Percentiles rank a stretch among this genome's conserved stretches.
These are phyloP conservation scores for Colletotrichum sp. DNA, from an alignment of 2,329 filamentous ascomycete species.

Conservation along the genomic window DNA sequence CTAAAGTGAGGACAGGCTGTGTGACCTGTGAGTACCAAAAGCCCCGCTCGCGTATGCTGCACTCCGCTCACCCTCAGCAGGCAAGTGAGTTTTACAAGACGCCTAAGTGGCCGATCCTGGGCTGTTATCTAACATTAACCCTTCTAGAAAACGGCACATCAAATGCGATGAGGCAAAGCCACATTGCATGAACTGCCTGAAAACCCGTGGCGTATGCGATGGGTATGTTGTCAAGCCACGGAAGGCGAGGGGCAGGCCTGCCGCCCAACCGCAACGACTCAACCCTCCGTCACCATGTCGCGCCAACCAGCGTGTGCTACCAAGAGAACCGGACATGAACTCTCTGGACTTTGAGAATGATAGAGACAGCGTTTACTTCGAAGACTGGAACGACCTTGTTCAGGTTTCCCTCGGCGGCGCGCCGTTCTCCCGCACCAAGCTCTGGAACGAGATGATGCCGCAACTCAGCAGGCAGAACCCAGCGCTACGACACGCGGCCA, in stretches of 20 bases:
- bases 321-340: slow-evolving; percentile 17
- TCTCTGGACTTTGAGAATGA: slow-evolving; percentile 18
- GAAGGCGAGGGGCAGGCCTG: background rate
- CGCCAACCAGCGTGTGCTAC: background rate
- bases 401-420: slow-evolving; percentile 15
- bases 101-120: background rate
- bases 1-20: slow-evolving; percentile 23
- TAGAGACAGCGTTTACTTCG: slow-evolving; percentile 18
- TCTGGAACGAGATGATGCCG: slow-evolving; percentile 42
- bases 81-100: slow-evolving; percentile 12
- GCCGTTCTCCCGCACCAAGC: slow-evolving; percentile 13
- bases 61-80: background rate
- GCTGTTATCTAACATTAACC: background rate
- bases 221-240: slow-evolving; percentile 19
- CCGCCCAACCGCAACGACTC: background rate
- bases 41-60: background rate
- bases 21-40: slow-evolving; percentile 18
- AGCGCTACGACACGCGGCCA: slow-evolving; percentile 42
- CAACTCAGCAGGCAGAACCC: slow-evolving; percentile 18
- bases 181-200: slow-evolving; percentile 42
- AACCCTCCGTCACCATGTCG: background rate
- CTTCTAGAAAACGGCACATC: slow-evolving; percentile 36
- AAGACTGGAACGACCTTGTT: slow-evolving; percentile 20
- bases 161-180: slow-evolving; percentile 49
- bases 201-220: slow-evolving; percentile 21